Evolutionary conservation across 768 basidiomycete species (phyloP).

Genomic region (Rhizopogon roseolus): DNA sequence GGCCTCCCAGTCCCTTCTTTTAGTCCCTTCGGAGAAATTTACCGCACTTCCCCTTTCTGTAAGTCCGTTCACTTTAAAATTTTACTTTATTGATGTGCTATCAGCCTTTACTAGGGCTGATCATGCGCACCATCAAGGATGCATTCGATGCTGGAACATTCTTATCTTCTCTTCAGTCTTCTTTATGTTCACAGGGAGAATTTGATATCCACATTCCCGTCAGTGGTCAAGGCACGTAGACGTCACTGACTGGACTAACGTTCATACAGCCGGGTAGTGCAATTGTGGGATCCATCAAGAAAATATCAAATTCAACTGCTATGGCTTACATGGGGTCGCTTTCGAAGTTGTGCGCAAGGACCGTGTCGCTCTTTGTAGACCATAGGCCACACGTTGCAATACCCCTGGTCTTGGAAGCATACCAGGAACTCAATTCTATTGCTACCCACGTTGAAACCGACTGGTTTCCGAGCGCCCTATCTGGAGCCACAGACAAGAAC

Average conservation of each 20-base stretch:
- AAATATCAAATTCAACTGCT: constrained; percentile 28
- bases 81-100: background rate
- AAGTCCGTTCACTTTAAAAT: constrained; percentile 25
- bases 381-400: constrained; percentile 26
- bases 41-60: constrained; percentile 56
- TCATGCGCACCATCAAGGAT: constrained; percentile 45
- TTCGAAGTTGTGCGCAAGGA: constrained; percentile 34
- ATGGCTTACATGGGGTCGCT: constrained; percentile 35
- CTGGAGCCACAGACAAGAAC: constrained; percentile 13
- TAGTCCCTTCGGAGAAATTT: constrained; percentile 50
- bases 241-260: background rate
- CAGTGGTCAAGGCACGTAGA: background rate
- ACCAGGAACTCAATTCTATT: constrained; percentile 27
- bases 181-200: constrained; percentile 19
- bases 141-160: constrained; percentile 56
- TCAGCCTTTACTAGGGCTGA: constrained; percentile 25
- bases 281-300: constrained; percentile 29
- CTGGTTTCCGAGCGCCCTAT: constrained; percentile 40
- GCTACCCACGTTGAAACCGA: constrained; percentile 41
- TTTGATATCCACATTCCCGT: constrained; percentile 16
- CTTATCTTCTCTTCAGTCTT: constrained; percentile 37
- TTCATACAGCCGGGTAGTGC: constrained; percentile 26
- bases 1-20: constrained; percentile 55
- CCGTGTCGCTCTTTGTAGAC: constrained; percentile 29
- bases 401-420: constrained; percentile 22